Conservation (phyloP, 192 early-diverging fungal genomes). For the Powellomyces hirtus region DNA sequence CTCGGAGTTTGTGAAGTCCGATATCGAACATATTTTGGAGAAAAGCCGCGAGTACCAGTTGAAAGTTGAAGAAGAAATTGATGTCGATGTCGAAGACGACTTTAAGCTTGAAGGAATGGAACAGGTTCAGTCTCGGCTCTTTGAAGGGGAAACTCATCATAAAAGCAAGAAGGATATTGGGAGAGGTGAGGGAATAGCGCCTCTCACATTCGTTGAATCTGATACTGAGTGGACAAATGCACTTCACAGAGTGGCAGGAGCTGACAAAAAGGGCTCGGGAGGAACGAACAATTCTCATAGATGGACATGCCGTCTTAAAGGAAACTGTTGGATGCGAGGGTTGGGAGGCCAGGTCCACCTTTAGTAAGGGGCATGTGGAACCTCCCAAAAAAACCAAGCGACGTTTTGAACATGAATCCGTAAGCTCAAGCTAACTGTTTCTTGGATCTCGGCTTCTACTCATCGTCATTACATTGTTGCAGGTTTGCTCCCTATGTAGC, state of each 20-base stretch:
- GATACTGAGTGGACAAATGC: no score
- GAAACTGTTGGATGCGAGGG: slow-evolving; percentile 34
- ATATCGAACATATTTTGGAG: slow-evolving; percentile 28
- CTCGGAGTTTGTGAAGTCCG: slow-evolving; percentile 17
- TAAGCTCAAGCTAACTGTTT: no score
- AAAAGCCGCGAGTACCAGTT: slow-evolving; percentile 16
- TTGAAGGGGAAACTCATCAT: slow-evolving; percentile 25
- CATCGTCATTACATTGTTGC: no score
- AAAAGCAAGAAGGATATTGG: slow-evolving; percentile 27
- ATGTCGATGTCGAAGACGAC: slow-evolving; percentile 12
- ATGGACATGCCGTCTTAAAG: slow-evolving; percentile 30
- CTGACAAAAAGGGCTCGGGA: slow-evolving; percentile 31
- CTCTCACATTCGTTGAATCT: neutral
- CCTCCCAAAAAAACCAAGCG: neutral
- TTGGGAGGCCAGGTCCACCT: slow-evolving; percentile 34
- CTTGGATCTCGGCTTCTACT: no score
- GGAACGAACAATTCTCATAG: slow-evolving; percentile 34
- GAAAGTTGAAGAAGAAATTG: slow-evolving; percentile 12
- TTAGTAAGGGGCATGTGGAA: slow-evolving; percentile 12
- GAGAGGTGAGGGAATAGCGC: neutral
- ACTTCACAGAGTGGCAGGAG: slow-evolving; percentile 40
- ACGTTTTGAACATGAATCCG: slow-evolving; percentile 1
- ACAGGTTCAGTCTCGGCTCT: slow-evolving; percentile 23
- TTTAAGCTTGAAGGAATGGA: slow-evolving; percentile 34
- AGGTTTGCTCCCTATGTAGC: no score